Conservation (phyloP, 192 early-diverging fungal genomes). For the Entomortierella parvispora region DNA sequence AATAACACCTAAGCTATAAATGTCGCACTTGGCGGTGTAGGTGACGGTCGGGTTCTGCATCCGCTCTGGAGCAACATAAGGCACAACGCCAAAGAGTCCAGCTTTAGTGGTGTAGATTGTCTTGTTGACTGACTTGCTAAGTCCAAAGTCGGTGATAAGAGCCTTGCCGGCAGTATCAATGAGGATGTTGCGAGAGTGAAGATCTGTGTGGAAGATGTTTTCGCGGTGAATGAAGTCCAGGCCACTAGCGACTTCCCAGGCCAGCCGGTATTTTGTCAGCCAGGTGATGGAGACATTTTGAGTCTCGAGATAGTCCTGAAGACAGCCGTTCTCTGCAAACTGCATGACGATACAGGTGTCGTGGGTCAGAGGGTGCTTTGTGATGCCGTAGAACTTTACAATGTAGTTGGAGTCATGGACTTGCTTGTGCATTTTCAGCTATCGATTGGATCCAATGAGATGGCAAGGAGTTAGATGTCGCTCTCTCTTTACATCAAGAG, state of each 20-base stretch:
- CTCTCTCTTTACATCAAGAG: neutral
- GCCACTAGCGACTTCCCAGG: conserved; percentile 53
- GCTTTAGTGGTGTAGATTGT: conserved; percentile 55
- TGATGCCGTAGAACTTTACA: conserved; percentile 56
- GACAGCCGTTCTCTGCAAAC: conserved; percentile 52
- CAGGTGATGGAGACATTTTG: conserved; percentile 47
- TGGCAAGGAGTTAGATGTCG: neutral
- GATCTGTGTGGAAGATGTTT: conserved; percentile 52
- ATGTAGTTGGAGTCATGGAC: conserved; percentile 56
- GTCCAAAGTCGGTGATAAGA: conserved; percentile 48
- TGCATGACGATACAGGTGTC: conserved; percentile 56
- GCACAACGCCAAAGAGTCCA: conserved; percentile 60
- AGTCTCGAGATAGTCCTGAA: conserved; percentile 52
- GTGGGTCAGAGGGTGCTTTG: conserved; percentile 48
- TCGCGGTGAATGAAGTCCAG: conserved; percentile 51
- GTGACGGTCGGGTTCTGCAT: conserved; percentile 52
- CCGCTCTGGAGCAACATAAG: conserved; percentile 64
- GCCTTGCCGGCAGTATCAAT: conserved; percentile 49
- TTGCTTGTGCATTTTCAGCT: conserved; percentile 55
- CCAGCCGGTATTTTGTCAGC: conserved; percentile 47
- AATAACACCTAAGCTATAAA: conserved; percentile 65
- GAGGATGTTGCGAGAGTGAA: conserved; percentile 53
- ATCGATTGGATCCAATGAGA: too few species aligned
- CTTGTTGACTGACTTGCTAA: conserved; percentile 49
- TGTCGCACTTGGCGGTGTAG: conserved; percentile 61